These are phyloP conservation scores for Cladosporium austrohemisphaericum DNA, from an alignment of 2,329 filamentous ascomycete genomes.

Conservation along the genomic window DNA sequence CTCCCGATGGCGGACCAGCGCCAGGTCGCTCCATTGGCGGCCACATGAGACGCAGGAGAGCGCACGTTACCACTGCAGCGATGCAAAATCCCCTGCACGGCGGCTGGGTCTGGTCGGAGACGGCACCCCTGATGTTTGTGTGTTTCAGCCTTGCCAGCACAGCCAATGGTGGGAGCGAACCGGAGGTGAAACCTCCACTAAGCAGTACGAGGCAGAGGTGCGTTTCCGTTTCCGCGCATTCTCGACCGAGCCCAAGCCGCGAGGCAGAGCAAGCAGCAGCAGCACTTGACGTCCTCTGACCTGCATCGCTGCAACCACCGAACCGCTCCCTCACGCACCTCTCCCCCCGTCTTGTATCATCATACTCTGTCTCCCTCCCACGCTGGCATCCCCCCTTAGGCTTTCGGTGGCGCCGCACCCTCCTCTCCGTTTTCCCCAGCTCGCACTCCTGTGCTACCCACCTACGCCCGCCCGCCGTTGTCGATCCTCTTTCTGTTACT, in stretches of 20 bases:
- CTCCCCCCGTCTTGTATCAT: not conserved
- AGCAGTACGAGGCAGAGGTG: not conserved
- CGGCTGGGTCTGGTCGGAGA: not conserved
- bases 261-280: not conserved
- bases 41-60: not conserved
- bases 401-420: slow-evolving; percentile 12
- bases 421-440: slow-evolving; percentile 4
- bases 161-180: not conserved
- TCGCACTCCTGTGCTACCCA: slow-evolving; percentile 11
- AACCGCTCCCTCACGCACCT: not conserved
- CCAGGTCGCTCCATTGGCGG: too few species aligned
- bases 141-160: slow-evolving; percentile 4
- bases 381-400: not conserved
- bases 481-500: not conserved
- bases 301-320: not conserved
- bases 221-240: not conserved
- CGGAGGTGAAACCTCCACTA: not conserved
- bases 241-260: not conserved
- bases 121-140: not conserved
- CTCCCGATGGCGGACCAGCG: too few species aligned
- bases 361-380: not conserved
- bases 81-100: not conserved
- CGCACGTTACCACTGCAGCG: too few species aligned
- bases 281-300: not conserved
- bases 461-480: slow-evolving; percentile 2